These are phyloP conservation scores for Clitocybe nebularis DNA, from an alignment of 1,284 basidiomycete species.

Conservation along the genomic window DNA sequence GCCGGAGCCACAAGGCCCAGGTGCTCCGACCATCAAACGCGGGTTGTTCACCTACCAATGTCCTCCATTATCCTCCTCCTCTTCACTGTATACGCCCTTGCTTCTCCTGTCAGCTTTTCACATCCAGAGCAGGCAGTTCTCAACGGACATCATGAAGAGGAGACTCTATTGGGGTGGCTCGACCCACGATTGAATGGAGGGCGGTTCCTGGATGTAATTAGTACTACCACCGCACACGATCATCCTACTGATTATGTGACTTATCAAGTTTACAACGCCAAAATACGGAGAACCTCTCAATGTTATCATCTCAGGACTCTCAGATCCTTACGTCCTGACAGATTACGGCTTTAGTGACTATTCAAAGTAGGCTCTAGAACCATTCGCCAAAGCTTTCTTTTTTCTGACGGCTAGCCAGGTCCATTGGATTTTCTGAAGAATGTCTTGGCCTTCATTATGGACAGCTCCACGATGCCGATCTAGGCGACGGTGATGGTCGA, in stretches of 20 bases:
- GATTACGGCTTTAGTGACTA: constrained; percentile 59
- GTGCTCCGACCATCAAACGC: constrained; percentile 1
- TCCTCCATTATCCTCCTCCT: not conserved
- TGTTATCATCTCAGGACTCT: constrained; percentile 53
- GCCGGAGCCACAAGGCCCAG: constrained; percentile 2
- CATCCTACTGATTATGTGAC: not conserved
- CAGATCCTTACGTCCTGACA: constrained; percentile 65
- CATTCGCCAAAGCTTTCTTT: constrained; percentile 2
- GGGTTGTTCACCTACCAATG: not conserved
- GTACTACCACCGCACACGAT: too few species aligned
- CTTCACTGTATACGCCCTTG: too few species aligned
- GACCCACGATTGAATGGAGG: constrained; percentile 72
- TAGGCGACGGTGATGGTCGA: constrained; percentile 66
- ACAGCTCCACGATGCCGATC: constrained; percentile 61
- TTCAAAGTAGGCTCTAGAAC: constrained; percentile 43
- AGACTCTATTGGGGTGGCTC: constrained; percentile 58
- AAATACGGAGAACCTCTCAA: constrained; percentile 73
- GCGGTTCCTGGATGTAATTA: constrained; percentile 67
- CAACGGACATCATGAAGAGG: too few species aligned
- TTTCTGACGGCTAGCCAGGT: constrained; percentile 38
- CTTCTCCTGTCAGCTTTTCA: constrained; percentile 12
- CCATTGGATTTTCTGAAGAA: constrained; percentile 74
- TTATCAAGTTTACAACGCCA: constrained; percentile 56
- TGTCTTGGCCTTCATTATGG: constrained; percentile 72
- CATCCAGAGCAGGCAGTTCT: too few species aligned